Base-by-base conservation (phyloP, 2,329 filamentous ascomycete genomes). In the Periconia macrospinosa region DNA sequence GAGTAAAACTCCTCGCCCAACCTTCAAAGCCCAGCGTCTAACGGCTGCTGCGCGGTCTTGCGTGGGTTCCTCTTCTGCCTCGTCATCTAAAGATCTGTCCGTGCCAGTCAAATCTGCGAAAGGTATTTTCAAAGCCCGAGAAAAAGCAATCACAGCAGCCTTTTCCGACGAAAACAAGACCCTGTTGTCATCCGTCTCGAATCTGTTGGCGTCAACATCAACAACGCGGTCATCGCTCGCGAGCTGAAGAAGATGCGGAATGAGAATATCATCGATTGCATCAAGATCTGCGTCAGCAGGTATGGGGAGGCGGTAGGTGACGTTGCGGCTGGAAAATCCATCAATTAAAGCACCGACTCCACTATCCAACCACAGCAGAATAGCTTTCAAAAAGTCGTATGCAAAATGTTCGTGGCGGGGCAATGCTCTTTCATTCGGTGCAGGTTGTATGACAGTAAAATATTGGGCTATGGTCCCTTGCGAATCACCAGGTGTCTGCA, bases 371-470 rank as follows among this genome's bases (percentile, higher is more conserved):
- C 84, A 88, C 1, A 87, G 74, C 2, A 86, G 63, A 42, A 87
- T 85, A 1, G 85, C 83, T 65, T 84, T 86, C 23, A 87, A 61
- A 59, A 88, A 87, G 58, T 87, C 85, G 60, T 86, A 86, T n/a
- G 78, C 78, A 63, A 87, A 87, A 14, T 80, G 79, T 43, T 83
- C 78, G 18, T 76, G 72, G 8, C 54, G 63, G 15, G 68, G 63
- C 10, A 73, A 42, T 7, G 64, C 59, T 9, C 70, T 59, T 42
- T 76, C 73, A 14, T 65, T 63, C 3, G 73, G 71, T 1, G 81
- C 78, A 17, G 78, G 78, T 41, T 69, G 70, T 23, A 85, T 79
- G 18, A 75, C 72, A n/a, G 75, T 66, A 59, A 84, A 84, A 44
- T 74, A 65, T n/a, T 74, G 67, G 20, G 78, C 63, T 10, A 76